Evolutionary conservation across 169 alveolate species (phyloP), one percentile per base, ranked within the genome.

Genomic region (Plasmodium berghei): DNA sequence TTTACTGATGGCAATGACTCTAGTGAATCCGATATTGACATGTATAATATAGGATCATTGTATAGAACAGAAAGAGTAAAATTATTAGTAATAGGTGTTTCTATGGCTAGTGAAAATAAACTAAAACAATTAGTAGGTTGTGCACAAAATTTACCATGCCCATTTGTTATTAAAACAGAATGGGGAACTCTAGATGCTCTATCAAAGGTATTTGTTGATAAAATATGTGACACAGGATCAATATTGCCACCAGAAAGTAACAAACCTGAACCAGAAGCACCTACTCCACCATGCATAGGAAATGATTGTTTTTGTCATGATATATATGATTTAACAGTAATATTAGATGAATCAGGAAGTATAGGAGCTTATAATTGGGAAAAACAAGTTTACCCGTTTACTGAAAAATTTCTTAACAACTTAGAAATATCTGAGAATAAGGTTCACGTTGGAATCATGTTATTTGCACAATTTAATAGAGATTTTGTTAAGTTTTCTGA

Each of bases 1-100:
- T 77, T 77, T 77, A 77, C 89, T 26, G 89, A 77, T 64, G 89
- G 89, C 16, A 45, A 63, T 24, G 89, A 77, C 55, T 64, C 89
- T 16, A 52, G 72, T 22, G 71, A 52, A 56, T 77, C 89, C 28
- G 73, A 77, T 20, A 49, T 63, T 18, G 46, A 16, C 42, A 63
- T 77, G 66, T 18, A 64, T 40, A 28, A 77, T 12, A 63, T 56
- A 0, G 89, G 77, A 26, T 77, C 66, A 46, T 55, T 58, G 58
- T 77, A 77, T 77, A 34, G 89, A 69, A 28, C 42, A 77, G 75
- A 77, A 63, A 63, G 66, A 26, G 89, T 77, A 48, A 77, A 77
- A 69, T 48, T 77, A 77, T 42, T 77, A 34, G 73, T 63, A 55
- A 24, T 77, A 56, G 89, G 80, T 20, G 89, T 77, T 64, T 63